Base-by-base conservation (phyloP, 2,329 filamentous ascomycete genomes). In the Neofusicoccum umdonicola region DNA sequence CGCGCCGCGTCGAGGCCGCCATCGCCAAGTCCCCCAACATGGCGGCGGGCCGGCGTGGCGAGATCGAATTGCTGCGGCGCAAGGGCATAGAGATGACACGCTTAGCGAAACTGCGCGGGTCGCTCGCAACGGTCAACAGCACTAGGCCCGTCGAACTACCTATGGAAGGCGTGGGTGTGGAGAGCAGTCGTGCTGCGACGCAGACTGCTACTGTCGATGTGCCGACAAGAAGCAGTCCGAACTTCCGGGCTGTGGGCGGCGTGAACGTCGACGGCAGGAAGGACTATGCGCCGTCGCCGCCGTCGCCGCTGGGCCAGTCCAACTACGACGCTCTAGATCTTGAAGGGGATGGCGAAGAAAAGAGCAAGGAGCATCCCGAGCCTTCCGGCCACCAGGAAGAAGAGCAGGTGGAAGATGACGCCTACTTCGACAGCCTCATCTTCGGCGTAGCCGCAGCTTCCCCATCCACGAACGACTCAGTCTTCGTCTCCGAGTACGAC, bases 281-380 rank as follows among this genome's bases (percentile, higher is more conserved):
- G 58, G 69, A 73, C 27, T 74, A 76, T 64, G 64, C 73, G 8
- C 75, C 77, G 0, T 67, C 75, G 4, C 73, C 74, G 9, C 75
- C 76, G 1, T 78, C 76, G 1, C 77, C 78, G 1, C 71, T 80
- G 9, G 74, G 77, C 3, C 69, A 79, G 1, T 78, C 74, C n/a
- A 80, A 79, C 65, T 81, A 80, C 67, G 79, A 80, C 64, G 76
- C 76, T 9, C 72, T 81, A 31, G 78, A 80, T 57, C 61, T 71
- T 2, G 77, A 80, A 45, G 76, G 76, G 19, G 70, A 73, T 11
- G 42, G 39, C 4, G 22, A 44, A 4, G 41, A 19, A 2, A 19
- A 35, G 31, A n/a, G 15, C 5, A 3, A n/a, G 39, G 11, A 41
- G 7, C 22, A 15, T 11, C 5, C 31, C 12, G 1, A 19, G n/a